phyloP scores from a whole-genome alignment of 2,329 filamentous ascomycete species.

The Stachybotrys echinatus region DNA sequence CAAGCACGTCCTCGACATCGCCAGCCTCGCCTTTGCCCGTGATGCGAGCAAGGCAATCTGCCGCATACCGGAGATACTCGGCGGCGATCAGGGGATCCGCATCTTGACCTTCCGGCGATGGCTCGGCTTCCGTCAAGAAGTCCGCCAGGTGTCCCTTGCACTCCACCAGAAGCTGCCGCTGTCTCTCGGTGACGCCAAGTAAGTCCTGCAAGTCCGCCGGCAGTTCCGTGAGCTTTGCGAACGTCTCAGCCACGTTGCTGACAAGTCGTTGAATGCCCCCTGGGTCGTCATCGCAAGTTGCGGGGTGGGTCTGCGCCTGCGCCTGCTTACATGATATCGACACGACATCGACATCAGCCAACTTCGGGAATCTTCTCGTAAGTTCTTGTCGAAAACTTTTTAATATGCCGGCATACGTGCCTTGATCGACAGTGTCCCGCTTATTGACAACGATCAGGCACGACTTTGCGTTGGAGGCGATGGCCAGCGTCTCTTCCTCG shows the following conservation, averaged over 20 bases:
- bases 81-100: slow-evolving; percentile 86
- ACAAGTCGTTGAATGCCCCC: slow-evolving; percentile 68
- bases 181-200: slow-evolving; percentile 84
- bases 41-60: slow-evolving; percentile 75
- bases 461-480: slow-evolving; percentile 43
- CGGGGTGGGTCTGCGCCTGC: slow-evolving; percentile 6
- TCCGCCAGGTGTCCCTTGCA: slow-evolving; percentile 68
- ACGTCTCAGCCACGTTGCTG: slow-evolving; percentile 59
- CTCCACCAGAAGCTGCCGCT: slow-evolving; percentile 71
- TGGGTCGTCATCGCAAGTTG: slow-evolving; percentile 35
- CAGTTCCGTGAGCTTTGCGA: slow-evolving; percentile 66
- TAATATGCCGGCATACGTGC: slow-evolving; percentile 31
- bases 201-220: slow-evolving; percentile 73
- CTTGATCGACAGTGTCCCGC: slow-evolving; percentile 40
- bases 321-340: slow-evolving; percentile 65
- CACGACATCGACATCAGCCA: slow-evolving; percentile 27
- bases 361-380: slow-evolving; percentile 10
- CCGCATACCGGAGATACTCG: slow-evolving; percentile 79
- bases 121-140: slow-evolving; percentile 55
- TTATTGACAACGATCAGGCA: slow-evolving; percentile 60
- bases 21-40: slow-evolving; percentile 80
- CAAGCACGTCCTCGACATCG: slow-evolving; percentile 92
- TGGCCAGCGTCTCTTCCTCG: slow-evolving; percentile 49
- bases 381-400: slow-evolving; percentile 27
- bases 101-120: slow-evolving; percentile 27